phyloP scores from a whole-genome alignment of 306 rosid species.

The Cicer yamashitae region DNA sequence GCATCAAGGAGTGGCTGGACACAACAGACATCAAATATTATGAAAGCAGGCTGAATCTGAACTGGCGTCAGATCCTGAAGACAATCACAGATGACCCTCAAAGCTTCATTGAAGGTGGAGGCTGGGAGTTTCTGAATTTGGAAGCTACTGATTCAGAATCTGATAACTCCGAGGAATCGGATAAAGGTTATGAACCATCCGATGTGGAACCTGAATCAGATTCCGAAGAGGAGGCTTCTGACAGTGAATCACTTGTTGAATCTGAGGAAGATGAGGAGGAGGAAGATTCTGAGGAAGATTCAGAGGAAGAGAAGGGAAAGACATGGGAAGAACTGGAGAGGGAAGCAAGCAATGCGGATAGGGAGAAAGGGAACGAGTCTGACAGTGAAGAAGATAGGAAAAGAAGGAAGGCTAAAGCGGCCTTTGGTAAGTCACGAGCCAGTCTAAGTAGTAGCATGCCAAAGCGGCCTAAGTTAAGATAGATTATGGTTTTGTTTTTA shows the following conservation, averaged over 20 bases:
- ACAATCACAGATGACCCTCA: constrained; percentile 94
- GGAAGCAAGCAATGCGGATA: constrained; percentile 95
- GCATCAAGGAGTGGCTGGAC: constrained; percentile 95
- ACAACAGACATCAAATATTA: constrained; percentile 92
- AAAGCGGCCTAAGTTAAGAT: constrained; percentile 72
- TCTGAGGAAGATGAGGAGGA: constrained; percentile 65
- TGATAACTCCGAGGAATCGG: constrained; percentile 80
- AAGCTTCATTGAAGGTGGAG: constrained; percentile 90
- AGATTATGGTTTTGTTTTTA: constrained; percentile 36
- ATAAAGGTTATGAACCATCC: constrained; percentile 89
- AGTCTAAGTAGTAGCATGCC: constrained; percentile 56
- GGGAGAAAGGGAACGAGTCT: constrained; percentile 84
- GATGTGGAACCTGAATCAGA: constrained; percentile 87
- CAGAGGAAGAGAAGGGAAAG: constrained; percentile 62
- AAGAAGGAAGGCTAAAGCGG: constrained; percentile 84
- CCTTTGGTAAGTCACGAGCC: constrained; percentile 81
- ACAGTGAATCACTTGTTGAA: constrained; percentile 85
- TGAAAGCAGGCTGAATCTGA: constrained; percentile 93
- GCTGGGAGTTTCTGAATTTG: constrained; percentile 96
- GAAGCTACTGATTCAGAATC: constrained; percentile 95
- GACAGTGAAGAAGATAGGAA: constrained; percentile 94
- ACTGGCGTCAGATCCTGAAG: constrained; percentile 95
- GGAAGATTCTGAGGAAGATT: constrained; percentile 48
- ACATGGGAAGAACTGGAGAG: constrained; percentile 99
- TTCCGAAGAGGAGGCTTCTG: constrained; percentile 82